Evolutionary conservation across 2,329 filamentous ascomycete genomes (phyloP), one percentile per base, ranked within the genome.

Genomic region (Penicillium sp.): DNA sequence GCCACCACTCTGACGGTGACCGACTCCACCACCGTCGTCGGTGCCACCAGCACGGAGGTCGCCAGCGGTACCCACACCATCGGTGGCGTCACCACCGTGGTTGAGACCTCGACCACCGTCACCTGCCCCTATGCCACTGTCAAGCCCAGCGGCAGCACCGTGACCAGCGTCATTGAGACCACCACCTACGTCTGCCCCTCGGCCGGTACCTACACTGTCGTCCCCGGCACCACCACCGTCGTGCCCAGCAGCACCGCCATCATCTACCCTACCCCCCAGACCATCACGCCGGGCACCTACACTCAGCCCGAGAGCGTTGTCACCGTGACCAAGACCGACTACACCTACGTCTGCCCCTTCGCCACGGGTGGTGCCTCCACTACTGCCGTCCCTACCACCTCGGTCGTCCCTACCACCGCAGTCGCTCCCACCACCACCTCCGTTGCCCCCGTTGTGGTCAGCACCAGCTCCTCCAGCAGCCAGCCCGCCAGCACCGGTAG

Each of bases 141-240:
- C 54, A 74, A 75, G 54, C 83, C 81, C 52, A 69, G 64, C 41
- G 69, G 71, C 50, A 70, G 67, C 49, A 76, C 77, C 51, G 77
- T 79, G 35, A 86, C 80, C 69, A 85, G 76, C 70, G 73, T 82
- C 56, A 79, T 87, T 58, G 72, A 77, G 68, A 79, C 73, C 56
- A 88, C 84, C 59, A 82, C 80, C 59, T 87, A 83, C 60, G 77
- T 84, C 60, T 88, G 84, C 81, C 83, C 84, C 47, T 73, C 73
- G 34, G 74, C 83, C 58, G 85, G 85, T 64, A 87, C 82, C 41
- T 89, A 87, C 76, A 87, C 82, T 62, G 81, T 89, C 55, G 81
- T 75, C 51, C 80, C 84, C 41, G 50, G 49, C 28, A 75, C 75
- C 62, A 85, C 81, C 61, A 84, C 80, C 52, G 74, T 72, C 21